Conservation (phyloP, 495 filamentous ascomycete genomes). For the Xylaria scruposa region DNA sequence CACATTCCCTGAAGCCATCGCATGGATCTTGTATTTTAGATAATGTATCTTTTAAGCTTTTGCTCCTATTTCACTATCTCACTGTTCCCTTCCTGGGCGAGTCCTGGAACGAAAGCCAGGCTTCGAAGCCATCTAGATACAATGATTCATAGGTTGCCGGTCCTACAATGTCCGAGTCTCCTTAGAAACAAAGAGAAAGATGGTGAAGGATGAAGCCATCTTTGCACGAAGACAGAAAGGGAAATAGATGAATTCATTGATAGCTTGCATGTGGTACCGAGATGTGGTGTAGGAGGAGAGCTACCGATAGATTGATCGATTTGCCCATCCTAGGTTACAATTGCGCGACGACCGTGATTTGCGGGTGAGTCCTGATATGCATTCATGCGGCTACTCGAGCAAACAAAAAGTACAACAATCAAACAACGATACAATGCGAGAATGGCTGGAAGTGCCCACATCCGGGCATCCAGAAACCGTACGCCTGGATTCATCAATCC, state of each 20-base stretch:
- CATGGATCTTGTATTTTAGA: neutral
- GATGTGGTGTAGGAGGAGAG: neutral
- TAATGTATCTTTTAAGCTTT: slow-evolving; percentile 11
- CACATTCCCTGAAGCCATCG: neutral
- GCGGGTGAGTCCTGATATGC: neutral
- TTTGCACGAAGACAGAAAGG: neutral
- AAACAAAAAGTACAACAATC: slow-evolving; percentile 28
- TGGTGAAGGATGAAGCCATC: slow-evolving; percentile 5
- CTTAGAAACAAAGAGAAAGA: slow-evolving; percentile 10
- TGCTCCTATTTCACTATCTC: slow-evolving; percentile 8
- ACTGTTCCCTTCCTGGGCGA: neutral
- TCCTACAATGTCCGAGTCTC: neutral
- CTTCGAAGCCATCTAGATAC: neutral
- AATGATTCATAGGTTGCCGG: neutral
- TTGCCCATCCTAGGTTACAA: neutral
- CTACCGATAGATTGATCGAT: neutral
- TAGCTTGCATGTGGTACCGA: neutral
- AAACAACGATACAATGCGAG: slow-evolving; percentile 28
- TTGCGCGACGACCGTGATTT: neutral
- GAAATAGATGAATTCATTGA: neutral
- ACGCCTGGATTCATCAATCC: slow-evolving; percentile 26
- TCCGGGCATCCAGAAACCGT: slow-evolving; percentile 22
- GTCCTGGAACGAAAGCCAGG: neutral
- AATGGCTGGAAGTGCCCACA: slow-evolving; percentile 19
- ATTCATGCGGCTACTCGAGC: slow-evolving; percentile 13